These are phyloP conservation scores for Chalciporus pseudorubinellus DNA, from an alignment of 768 basidiomycete species.

Conservation along the genomic window DNA sequence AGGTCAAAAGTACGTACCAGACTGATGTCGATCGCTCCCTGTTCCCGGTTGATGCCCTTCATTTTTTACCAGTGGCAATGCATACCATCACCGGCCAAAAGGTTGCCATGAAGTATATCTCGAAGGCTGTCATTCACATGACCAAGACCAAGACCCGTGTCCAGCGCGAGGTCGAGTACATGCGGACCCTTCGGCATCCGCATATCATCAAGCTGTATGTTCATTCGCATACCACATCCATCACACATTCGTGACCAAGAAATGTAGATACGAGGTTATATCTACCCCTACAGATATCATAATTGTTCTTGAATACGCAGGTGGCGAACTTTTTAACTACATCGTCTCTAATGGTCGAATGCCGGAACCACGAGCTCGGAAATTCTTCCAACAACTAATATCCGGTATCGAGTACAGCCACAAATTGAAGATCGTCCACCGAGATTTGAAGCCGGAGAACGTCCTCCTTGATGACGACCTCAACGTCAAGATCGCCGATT, in stretches of 20 bases:
- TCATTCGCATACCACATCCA: slow-evolving; percentile 4
- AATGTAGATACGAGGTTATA: slow-evolving; percentile 77
- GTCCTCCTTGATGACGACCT: slow-evolving; percentile 80
- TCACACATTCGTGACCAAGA: slow-evolving; percentile 5
- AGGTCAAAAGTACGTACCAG: slow-evolving; percentile 87
- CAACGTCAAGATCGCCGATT: slow-evolving; percentile 98
- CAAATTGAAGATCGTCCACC: slow-evolving; percentile 93
- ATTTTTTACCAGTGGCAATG: slow-evolving; percentile 65
- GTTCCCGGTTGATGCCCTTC: slow-evolving; percentile 13
- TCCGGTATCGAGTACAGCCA: slow-evolving; percentile 97
- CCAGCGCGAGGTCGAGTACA: slow-evolving; percentile 94
- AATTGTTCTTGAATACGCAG: slow-evolving; percentile 96
- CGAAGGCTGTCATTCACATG: slow-evolving; percentile 87
- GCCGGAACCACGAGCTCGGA: slow-evolving; percentile 80
- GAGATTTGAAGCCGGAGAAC: slow-evolving; percentile 98
- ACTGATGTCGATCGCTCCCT: slow-evolving; percentile 13
- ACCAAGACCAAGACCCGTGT: slow-evolving; percentile 92
- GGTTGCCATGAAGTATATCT: slow-evolving; percentile 98
- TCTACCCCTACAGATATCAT: slow-evolving; percentile 95
- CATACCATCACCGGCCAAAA: slow-evolving; percentile 93
- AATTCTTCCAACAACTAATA: slow-evolving; percentile 98
- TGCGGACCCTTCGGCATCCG: slow-evolving; percentile 89
- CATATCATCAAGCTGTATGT: slow-evolving; percentile 96
- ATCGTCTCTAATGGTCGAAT: slow-evolving; percentile 94
- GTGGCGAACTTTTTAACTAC: slow-evolving; percentile 97